These are phyloP conservation scores for Colletotrichum tofieldiae DNA, from an alignment of 2,329 filamentous ascomycete species.

Conservation along the genomic window DNA sequence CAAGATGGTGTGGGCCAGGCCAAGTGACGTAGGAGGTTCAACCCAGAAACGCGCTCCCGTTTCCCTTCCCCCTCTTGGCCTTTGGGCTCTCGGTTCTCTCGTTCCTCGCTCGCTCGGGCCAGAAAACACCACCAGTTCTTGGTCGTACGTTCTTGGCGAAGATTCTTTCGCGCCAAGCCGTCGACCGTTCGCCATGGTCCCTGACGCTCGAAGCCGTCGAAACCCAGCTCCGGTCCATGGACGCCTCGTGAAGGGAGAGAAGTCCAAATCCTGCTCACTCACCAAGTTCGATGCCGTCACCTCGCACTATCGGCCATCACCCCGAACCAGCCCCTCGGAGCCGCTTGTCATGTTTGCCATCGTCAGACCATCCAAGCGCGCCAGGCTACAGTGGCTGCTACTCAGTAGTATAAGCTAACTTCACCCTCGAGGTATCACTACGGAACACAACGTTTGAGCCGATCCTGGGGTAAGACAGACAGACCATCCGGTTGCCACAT, in stretches of 20 bases:
- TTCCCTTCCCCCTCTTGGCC: background rate
- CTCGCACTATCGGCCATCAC: slow-evolving; percentile 2
- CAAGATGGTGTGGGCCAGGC: slow-evolving; percentile 39
- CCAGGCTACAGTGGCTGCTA: background rate
- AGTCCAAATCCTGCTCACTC: slow-evolving; percentile 13
- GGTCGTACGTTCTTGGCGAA: slow-evolving; percentile 30
- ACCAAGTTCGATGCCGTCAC: slow-evolving; percentile 29
- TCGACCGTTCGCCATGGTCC: slow-evolving; percentile 21
- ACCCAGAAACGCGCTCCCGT: slow-evolving; percentile 20
- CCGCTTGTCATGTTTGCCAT: slow-evolving; percentile 4
- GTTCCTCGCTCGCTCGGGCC: slow-evolving; percentile 16
- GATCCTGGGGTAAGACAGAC: slow-evolving; percentile 22
- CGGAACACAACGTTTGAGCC: background rate
- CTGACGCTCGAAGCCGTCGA: slow-evolving; percentile 15
- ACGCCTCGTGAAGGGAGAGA: slow-evolving; percentile 5
- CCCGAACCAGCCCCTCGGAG: slow-evolving; percentile 35
- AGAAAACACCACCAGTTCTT: slow-evolving; percentile 27
- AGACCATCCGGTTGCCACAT: slow-evolving; percentile 1
- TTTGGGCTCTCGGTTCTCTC: background rate
- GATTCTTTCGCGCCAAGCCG: slow-evolving; percentile 14
- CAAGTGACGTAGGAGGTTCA: slow-evolving; percentile 42
- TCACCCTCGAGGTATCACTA: background rate
- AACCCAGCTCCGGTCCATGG: slow-evolving; percentile 5
- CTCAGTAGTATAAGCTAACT: background rate
- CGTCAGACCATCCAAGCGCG: background rate